Conservation (phyloP, 2,329 filamentous ascomycete species). For the Fusarium fujikuroi region DNA sequence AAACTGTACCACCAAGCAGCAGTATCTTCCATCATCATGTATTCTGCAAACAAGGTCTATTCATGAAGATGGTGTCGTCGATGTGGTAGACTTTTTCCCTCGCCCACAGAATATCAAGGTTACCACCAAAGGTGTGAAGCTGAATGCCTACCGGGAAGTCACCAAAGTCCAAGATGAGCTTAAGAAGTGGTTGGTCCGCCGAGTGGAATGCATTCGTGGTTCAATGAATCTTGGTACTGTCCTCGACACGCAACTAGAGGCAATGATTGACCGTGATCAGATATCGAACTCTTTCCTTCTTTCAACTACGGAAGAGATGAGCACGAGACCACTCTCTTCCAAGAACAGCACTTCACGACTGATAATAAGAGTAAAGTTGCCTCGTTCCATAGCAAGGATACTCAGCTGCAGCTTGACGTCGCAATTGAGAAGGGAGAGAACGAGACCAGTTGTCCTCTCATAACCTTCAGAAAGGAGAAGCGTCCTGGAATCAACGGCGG, state of each 20-base stretch:
- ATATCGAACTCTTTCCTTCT: constrained; percentile 77
- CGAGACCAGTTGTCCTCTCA: constrained; percentile 57
- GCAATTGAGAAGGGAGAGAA: constrained; percentile 68
- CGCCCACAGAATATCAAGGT: constrained; percentile 70
- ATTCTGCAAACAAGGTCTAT: constrained; percentile 83
- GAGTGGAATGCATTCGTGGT: constrained; percentile 78
- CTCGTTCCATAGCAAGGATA: constrained; percentile 68
- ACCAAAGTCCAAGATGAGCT: constrained; percentile 68
- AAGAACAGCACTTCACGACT: constrained; percentile 54
- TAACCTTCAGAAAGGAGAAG: constrained; percentile 66
- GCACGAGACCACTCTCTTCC: constrained; percentile 68
- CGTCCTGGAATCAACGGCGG: constrained; percentile 66
- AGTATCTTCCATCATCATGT: constrained; percentile 79
- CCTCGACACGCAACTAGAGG: not conserved
- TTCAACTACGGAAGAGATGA: constrained; percentile 75
- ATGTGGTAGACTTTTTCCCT: constrained; percentile 80
- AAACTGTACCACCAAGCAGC: constrained; percentile 77
- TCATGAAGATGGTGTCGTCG: constrained; percentile 78
- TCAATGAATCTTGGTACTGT: constrained; percentile 65
- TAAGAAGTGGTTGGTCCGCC: constrained; percentile 76
- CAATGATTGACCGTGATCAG: constrained; percentile 46
- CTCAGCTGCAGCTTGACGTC: constrained; percentile 74
- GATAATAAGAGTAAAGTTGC: constrained; percentile 66
- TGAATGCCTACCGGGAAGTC: constrained; percentile 65
- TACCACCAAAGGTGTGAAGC: constrained; percentile 58